A percentile compares a stretch with the other conserved stretches of the same genome.
Evolutionary conservation across 1,139 yeast genomes (phyloP).

Genomic region (Yamadazyma songkhlaensis): DNA sequence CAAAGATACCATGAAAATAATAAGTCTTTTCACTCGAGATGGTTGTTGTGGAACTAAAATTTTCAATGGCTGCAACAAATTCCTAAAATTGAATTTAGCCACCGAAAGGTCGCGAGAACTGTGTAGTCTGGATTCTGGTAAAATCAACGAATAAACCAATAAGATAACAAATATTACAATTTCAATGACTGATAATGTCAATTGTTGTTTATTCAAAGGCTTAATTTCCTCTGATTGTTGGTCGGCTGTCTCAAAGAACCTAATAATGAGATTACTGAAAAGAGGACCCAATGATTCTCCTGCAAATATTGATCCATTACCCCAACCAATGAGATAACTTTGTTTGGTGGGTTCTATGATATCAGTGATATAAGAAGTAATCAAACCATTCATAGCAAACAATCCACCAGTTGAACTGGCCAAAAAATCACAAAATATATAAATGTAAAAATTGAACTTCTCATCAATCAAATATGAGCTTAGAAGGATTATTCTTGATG

Average conservation of each 20-base stretch:
- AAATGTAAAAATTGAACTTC: conserved; percentile 28
- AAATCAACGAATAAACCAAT: conserved; percentile 28
- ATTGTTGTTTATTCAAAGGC: conserved; percentile 16
- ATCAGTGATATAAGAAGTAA: conserved; percentile 64
- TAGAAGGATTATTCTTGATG: conserved; percentile 26
- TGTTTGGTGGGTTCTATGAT: conserved; percentile 55
- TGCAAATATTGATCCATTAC: conserved; percentile 54
- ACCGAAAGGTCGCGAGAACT: neutral
- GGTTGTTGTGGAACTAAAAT: conserved; percentile 31
- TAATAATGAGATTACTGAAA: conserved; percentile 40
- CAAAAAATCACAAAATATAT: conserved; percentile 37
- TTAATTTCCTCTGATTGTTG: neutral
- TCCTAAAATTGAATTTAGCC: conserved; percentile 8
- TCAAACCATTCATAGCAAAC: conserved; percentile 47
- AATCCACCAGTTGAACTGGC: conserved; percentile 57
- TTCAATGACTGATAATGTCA: conserved; percentile 31
- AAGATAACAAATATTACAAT: conserved; percentile 21
- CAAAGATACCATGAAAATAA: conserved; percentile 42
- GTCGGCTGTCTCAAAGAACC: neutral
- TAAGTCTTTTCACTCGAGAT: conserved; percentile 21
- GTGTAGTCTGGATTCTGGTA: conserved; percentile 54
- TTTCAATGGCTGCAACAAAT: conserved; percentile 48
- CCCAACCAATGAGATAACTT: conserved; percentile 53
- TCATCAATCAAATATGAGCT: conserved; percentile 28
- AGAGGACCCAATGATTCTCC: conserved; percentile 69